Conservation (phyloP, 371 early-diverging fungal species). For the Apophysomyces elegans region DNA sequence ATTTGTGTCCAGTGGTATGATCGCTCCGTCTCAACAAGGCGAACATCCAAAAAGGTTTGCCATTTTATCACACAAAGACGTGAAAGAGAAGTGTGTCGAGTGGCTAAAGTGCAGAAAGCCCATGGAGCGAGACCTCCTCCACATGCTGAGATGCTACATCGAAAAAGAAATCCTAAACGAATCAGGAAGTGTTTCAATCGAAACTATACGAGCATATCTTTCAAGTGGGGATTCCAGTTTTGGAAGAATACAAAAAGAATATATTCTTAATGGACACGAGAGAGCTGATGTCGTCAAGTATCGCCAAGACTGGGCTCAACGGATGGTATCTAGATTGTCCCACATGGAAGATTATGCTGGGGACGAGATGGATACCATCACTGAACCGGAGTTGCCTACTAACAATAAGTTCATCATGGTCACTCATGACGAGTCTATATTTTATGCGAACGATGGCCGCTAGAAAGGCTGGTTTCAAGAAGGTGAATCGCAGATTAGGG, state of each 20-base stretch:
- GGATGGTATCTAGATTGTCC: conserved; percentile 4
- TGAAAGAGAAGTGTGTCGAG: background rate
- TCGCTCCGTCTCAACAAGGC: conserved; percentile 14
- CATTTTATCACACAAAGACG: conserved; percentile 4
- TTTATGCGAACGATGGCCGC: conserved; percentile 21
- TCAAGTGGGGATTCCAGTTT: conserved; percentile 19
- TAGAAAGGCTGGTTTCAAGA: conserved; percentile 10
- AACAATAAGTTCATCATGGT: conserved; percentile 11
- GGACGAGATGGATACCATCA: background rate
- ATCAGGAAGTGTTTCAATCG: background rate
- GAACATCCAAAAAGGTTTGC: background rate
- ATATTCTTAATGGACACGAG: conserved; percentile 17
- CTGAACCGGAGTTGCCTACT: background rate
- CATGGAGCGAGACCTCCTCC: background rate
- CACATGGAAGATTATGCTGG: conserved; percentile 11
- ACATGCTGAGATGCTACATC: background rate
- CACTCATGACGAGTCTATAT: conserved; percentile 19
- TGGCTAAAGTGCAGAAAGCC: background rate
- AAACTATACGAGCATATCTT: conserved; percentile 7
- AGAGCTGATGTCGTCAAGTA: conserved; percentile 15
- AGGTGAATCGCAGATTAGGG: background rate
- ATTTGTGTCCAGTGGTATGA: conserved; percentile 3
- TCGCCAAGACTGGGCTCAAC: conserved; percentile 13
- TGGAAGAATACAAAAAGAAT: conserved; percentile 12
- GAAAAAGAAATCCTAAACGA: background rate